Evolutionary conservation across 2,329 filamentous ascomycete species (phyloP).

Genomic region (Akanthomyces dipterigenus): DNA sequence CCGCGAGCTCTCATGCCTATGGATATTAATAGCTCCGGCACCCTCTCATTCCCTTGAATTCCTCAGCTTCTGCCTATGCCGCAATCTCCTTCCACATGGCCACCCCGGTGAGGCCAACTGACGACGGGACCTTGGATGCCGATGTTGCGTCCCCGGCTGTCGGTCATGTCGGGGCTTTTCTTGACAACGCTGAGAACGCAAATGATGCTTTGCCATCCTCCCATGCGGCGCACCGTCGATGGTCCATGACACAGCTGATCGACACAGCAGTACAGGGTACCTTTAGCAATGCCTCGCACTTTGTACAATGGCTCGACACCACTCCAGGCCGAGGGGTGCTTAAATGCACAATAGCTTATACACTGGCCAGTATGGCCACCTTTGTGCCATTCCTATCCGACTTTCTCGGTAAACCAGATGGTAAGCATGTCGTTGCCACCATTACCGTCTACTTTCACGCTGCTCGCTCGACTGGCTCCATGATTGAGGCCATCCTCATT

Average conservation of each 20-base stretch:
- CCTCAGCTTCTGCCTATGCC: background rate
- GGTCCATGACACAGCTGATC: slow-evolving; percentile 5
- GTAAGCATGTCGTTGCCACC: slow-evolving; percentile 84
- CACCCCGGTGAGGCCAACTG: slow-evolving; percentile 3
- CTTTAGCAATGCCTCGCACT: slow-evolving; percentile 21
- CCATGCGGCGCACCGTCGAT: background rate
- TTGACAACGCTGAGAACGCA: background rate
- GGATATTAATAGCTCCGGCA: background rate
- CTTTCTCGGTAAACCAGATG: slow-evolving; percentile 73
- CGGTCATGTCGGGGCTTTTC: background rate
- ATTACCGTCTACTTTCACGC: slow-evolving; percentile 90
- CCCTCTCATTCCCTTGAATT: too few species aligned
- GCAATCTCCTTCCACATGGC: background rate
- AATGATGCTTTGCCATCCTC: background rate
- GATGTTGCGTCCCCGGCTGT: background rate
- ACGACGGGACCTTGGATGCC: slow-evolving; percentile 5
- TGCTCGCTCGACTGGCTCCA: slow-evolving; percentile 71
- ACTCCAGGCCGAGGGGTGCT: slow-evolving; percentile 67
- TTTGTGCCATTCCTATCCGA: slow-evolving; percentile 64
- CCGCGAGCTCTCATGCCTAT: background rate
- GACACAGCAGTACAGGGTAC: background rate
- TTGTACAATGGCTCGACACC: slow-evolving; percentile 55
- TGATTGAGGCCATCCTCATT: slow-evolving; percentile 73
- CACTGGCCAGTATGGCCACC: slow-evolving; percentile 74
- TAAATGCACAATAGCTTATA: slow-evolving; percentile 82